Base-by-base conservation (phyloP, 176 grass and related monocot genomes). In the Phragmites australis region DNA sequence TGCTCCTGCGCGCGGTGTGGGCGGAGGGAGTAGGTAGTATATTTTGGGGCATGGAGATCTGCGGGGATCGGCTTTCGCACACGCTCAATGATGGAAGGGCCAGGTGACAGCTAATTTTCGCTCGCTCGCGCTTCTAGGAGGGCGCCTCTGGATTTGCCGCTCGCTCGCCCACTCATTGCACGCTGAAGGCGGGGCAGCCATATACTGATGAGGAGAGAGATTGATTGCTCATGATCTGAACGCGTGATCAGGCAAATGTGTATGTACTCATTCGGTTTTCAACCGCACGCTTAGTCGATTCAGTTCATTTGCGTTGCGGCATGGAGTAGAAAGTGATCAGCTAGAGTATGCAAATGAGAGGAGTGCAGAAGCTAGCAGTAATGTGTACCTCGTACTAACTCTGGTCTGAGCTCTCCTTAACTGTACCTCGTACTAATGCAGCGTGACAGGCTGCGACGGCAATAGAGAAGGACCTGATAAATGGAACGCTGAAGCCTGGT, bases 81-180 rank as follows among this genome's bases (percentile, higher is more conserved):
- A 84, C 75, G 74, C 81, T 67, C 80, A 51, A 88, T 79, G 27
- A 88, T 88, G 67, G 52, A 11, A 25, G 37, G 65, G 2, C 45
- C 65, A 34, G 31, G 61, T 63, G 80, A 72, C 66, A 88, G 56
- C 86, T 77, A 63, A 56, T 40, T 17, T 37, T 54, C 19, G 17
- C 68, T 66, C 61, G 58, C 66, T n/a, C 75, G 32, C 60, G 31
- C 17, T 19, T 66, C 47, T 8, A 78, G 65, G 39, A 63, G 19
- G 54, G 22, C 14, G 21, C 13, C 56, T 43, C 11, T 66, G 63
- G 51, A 69, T 60, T 58, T 37, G 53, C 42, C 53, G 82, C 19
- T 84, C 73, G 56, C 52, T 41, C 57, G 32, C 9, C 71, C 83
- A 45, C 56, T 44, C 75, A 86, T 72, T 54, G 57, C 80, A 6